A percentile compares a stretch with the other conserved stretches of the same genome.
Conservation (phyloP, 2,329 filamentous ascomycete species). For the Sporothrix variecibatus region DNA sequence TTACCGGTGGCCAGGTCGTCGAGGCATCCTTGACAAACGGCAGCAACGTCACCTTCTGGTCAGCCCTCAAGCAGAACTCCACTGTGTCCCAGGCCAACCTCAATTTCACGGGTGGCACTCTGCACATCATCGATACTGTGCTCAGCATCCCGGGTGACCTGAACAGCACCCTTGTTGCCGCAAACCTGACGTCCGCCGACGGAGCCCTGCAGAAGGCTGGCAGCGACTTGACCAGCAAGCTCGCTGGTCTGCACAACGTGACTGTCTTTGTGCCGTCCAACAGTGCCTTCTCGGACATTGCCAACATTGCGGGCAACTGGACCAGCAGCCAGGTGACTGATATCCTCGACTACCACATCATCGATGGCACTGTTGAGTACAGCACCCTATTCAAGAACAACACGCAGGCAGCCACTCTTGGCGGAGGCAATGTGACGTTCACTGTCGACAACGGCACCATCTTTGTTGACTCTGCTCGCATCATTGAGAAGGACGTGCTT, state of each 20-base stretch:
- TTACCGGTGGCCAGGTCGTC: slow-evolving; percentile 7
- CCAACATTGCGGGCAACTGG: slow-evolving; percentile 14
- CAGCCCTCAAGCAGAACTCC: not conserved
- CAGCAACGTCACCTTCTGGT: slow-evolving; percentile 15
- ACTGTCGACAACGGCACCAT: slow-evolving; percentile 4
- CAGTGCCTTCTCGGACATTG: slow-evolving; percentile 1
- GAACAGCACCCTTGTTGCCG: not conserved
- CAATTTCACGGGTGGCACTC: slow-evolving; percentile 10
- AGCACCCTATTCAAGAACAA: not conserved
- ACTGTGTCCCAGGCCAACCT: not conserved
- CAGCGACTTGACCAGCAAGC: not conserved
- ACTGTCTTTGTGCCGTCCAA: slow-evolving; percentile 13
- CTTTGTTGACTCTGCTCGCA: slow-evolving; percentile 9
- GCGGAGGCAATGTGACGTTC: slow-evolving; percentile 6
- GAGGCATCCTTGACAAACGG: not conserved
- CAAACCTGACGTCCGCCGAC: not conserved
- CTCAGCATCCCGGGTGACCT: slow-evolving; percentile 1
- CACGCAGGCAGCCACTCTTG: slow-evolving; percentile 3
- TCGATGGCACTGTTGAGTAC: slow-evolving; percentile 12
- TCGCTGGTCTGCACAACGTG: not conserved
- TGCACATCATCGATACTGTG: slow-evolving; percentile 15
- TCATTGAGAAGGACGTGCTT: slow-evolving; percentile 11
- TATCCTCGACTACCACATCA: slow-evolving; percentile 6
- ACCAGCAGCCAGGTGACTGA: not conserved
- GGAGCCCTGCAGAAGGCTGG: not conserved